phyloP scores from a whole-genome alignment of 495 filamentous ascomycete genomes.

The Talaromyces wortmannii region DNA sequence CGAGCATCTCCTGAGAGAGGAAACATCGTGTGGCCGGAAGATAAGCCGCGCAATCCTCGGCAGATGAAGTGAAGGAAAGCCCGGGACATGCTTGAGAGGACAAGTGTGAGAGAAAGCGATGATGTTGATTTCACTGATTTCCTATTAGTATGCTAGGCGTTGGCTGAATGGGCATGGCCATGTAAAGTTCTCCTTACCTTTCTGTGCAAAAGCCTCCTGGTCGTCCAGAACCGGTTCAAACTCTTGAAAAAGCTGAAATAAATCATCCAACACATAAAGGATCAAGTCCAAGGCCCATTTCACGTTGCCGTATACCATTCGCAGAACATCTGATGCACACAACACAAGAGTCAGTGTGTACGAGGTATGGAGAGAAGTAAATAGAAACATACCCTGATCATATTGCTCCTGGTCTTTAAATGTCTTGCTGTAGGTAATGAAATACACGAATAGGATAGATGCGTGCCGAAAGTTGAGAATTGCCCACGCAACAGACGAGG shows the following conservation, averaged over 20 bases:
- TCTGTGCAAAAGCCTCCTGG: conserved; percentile 35
- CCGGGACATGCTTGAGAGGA: conserved; percentile 68
- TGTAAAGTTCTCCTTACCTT: conserved; percentile 16
- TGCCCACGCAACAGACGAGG: conserved; percentile 67
- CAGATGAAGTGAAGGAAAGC: conserved; percentile 63
- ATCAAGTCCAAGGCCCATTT: conserved; percentile 66
- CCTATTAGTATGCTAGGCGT: conserved; percentile 30
- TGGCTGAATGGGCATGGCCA: not conserved
- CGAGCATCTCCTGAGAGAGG: conserved; percentile 27
- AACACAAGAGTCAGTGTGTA: conserved; percentile 32
- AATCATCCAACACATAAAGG: conserved; percentile 59
- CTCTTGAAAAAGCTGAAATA: conserved; percentile 55
- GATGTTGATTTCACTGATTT: conserved; percentile 35
- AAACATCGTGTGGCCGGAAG: conserved; percentile 22
- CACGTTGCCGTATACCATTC: conserved; percentile 35
- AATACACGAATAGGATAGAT: conserved; percentile 57
- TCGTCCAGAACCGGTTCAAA: conserved; percentile 33
- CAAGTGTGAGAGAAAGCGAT: conserved; percentile 58
- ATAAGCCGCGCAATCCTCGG: conserved; percentile 48
- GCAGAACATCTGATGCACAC: conserved; percentile 42
- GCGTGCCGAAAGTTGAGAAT: conserved; percentile 66
- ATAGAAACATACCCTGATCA: conserved; percentile 47
- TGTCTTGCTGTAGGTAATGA: conserved; percentile 42
- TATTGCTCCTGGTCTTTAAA: conserved; percentile 44
- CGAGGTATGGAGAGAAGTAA: conserved; percentile 31